Percentiles rank a stretch among this genome's conserved stretches.
Evolutionary conservation across 768 basidiomycete genomes (phyloP).

Genomic region (Chalciporus chontae): DNA sequence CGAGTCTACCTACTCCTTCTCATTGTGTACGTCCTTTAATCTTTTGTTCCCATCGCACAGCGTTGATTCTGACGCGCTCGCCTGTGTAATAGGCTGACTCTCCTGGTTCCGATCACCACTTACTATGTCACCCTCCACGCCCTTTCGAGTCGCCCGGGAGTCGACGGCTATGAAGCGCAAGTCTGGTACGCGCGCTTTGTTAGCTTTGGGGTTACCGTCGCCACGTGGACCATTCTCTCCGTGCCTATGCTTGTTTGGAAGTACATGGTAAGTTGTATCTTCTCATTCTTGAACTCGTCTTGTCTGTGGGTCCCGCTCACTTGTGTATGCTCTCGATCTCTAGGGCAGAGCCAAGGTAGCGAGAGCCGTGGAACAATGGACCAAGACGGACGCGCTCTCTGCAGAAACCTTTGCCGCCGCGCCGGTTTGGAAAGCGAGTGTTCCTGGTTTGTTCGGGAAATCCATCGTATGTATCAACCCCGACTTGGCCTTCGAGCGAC

Average conservation of each 20-base stretch:
- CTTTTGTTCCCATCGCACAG: background rate
- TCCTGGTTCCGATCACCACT: slow-evolving; percentile 38
- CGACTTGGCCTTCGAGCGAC: background rate
- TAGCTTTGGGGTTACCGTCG: slow-evolving; percentile 37
- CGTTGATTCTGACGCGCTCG: background rate
- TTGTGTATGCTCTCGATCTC: background rate
- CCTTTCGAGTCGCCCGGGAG: slow-evolving; percentile 2
- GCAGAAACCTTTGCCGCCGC: slow-evolving; percentile 22
- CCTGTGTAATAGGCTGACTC: slow-evolving; percentile 31
- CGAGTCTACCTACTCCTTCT: slow-evolving; percentile 37
- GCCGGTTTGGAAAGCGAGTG: slow-evolving; percentile 41
- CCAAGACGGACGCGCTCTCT: slow-evolving; percentile 33
- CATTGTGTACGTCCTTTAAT: slow-evolving; percentile 34
- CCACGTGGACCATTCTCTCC: slow-evolving; percentile 35
- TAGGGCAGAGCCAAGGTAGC: slow-evolving; percentile 43
- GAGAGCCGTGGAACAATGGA: slow-evolving; percentile 39
- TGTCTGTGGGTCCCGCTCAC: background rate
- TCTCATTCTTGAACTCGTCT: background rate
- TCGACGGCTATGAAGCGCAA: slow-evolving; percentile 11
- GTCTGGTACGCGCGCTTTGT: slow-evolving; percentile 36
- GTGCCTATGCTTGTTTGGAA: slow-evolving; percentile 48
- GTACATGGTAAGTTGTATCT: slow-evolving; percentile 30
- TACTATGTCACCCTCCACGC: slow-evolving; percentile 33
- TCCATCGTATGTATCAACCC: slow-evolving; percentile 30
- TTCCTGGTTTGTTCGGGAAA: slow-evolving; percentile 38